Base-by-base conservation (phyloP, 805 yeast species). In the Wickerhamomyces alni region DNA sequence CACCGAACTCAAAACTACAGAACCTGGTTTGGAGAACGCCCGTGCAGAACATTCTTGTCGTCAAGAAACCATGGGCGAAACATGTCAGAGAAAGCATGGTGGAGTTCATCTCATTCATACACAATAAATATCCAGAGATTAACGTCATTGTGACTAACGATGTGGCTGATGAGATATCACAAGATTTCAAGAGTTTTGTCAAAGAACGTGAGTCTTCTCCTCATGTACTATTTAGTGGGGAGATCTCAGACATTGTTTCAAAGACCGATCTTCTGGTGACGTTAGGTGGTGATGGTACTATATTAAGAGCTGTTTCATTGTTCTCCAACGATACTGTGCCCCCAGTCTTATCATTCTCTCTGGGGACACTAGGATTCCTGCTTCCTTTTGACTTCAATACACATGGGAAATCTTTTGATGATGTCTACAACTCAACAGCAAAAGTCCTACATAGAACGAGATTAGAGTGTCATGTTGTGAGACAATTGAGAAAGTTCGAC, bases 211-310 rank as follows among this genome's bases (percentile, higher is more conserved):
- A 50, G n/a, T 22, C 59, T 38, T 47, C 63, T 49, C 67, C 66
- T 7, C 71, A 61, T 49, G 50, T 63, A 6, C 48, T 86, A 1
- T 77, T 69, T 52, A 75, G 89, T 0, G 93, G 94, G 0, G 51
- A 72, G 4, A 59, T 60, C 15, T 62, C 66, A 10, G 82, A 79
- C 9, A 75, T 87, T 32, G 70, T 77, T 2, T 51, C 66, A 10
- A 84, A 79, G 50, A 75, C 95, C 0, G 98, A 89, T 55, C 59
- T 89, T 32, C 64, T 89, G 29, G 88, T 89, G 8, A 84, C 96
- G 0, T 61, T 89, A 30, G 98, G 98, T n/a, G 98, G 98, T 16
- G 98, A 89, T 60, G 98, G 98, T 5, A 89, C 97, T 0, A 87
- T 87, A 40, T 61, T 89, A 33, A 74, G 89, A 39, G 95, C 91